phyloP scores from a whole-genome alignment of 805 yeast species.

The Grigorovia yakushimaensis region DNA sequence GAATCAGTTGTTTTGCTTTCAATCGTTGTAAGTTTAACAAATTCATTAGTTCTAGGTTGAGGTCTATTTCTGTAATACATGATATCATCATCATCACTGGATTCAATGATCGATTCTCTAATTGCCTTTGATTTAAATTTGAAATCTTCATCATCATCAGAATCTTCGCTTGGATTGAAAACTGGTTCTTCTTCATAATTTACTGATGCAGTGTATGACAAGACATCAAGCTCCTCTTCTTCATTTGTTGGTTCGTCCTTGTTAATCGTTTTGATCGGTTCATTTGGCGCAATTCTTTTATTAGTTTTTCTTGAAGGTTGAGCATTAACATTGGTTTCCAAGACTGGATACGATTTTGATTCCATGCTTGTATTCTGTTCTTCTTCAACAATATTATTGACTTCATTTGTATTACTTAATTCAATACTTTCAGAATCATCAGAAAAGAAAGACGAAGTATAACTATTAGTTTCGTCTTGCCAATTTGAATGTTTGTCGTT shows the following conservation, averaged over 20 bases:
- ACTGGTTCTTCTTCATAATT: not conserved
- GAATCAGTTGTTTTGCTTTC: not conserved
- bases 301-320: too few species aligned
- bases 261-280: too few species aligned
- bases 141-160: conserved; percentile 7
- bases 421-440: conserved; percentile 4
- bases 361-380: conserved; percentile 1
- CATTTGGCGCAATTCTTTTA: too few species aligned
- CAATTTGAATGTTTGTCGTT: not conserved
- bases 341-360: too few species aligned
- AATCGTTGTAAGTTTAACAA: too few species aligned
- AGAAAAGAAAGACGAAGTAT: conserved; percentile 6
- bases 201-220: not conserved
- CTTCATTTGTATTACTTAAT: too few species aligned
- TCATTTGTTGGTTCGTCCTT: too few species aligned
- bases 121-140: conserved; percentile 7
- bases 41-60: too few species aligned
- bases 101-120: conserved; percentile 12
- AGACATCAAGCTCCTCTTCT: conserved; percentile 10
- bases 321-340: too few species aligned
- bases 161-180: not conserved
- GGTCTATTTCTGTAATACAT: too few species aligned
- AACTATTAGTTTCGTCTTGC: not conserved
- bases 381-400: conserved; percentile 3
- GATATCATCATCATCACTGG: conserved; percentile 13